phyloP scores from a whole-genome alignment of 2,329 filamentous ascomycete species.

The Colletotrichum viniferum region DNA sequence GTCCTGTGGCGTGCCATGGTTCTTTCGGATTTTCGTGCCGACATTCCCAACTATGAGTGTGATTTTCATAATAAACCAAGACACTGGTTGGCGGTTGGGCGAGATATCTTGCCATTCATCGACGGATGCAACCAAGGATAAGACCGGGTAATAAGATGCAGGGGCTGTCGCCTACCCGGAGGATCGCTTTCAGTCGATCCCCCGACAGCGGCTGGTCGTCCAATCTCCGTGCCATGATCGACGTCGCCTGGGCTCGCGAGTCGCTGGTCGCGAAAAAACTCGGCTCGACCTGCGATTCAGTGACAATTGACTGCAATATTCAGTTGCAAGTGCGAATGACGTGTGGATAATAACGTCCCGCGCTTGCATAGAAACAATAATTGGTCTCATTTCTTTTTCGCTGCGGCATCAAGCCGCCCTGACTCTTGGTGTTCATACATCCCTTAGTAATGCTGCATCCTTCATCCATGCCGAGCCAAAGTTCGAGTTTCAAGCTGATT shows the following conservation, averaged over 20 bases:
- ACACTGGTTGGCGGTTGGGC: neutral
- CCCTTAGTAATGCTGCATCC: neutral
- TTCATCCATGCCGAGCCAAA: neutral
- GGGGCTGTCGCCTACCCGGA: neutral
- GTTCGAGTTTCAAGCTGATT: slow-evolving; percentile 15
- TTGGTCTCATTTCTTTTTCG: neutral
- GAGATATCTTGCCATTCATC: neutral
- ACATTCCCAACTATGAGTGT: neutral
- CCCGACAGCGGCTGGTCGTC: neutral
- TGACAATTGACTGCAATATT: neutral
- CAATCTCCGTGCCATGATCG: neutral
- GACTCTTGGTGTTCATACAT: neutral
- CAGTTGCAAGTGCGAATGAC: neutral
- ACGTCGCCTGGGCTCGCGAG: neutral
- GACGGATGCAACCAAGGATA: neutral
- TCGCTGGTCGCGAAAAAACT: neutral
- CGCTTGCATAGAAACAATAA: neutral
- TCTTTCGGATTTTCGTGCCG: neutral
- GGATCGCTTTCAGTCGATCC: neutral
- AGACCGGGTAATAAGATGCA: neutral
- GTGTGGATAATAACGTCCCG: neutral
- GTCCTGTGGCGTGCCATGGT: neutral
- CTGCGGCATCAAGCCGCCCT: neutral
- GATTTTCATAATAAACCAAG: neutral
- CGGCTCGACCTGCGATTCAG: neutral